Base-by-base conservation (phyloP, 2,329 filamentous ascomycete species). In the Beauveria bassiana region DNA sequence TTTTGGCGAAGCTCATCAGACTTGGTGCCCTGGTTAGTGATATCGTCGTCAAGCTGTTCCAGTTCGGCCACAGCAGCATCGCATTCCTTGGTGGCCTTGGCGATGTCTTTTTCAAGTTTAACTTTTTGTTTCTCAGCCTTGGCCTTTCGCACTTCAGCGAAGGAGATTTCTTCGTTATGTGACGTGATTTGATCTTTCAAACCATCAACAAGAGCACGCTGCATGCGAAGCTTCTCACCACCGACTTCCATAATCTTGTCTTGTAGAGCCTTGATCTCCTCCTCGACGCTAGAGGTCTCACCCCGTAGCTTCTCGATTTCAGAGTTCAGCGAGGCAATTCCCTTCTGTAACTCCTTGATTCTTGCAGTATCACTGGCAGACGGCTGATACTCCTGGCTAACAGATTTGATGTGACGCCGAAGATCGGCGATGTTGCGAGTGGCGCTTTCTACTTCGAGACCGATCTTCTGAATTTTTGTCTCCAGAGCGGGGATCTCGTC, bases 161-260 rank as follows among this genome's bases (percentile, higher is more conserved):
- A 88, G 4, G 92, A 96, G 43, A 91, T 86, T 64, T 91, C 87
- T 66, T 98, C 93, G 58, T 85, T 87, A 63, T 96, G 82, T 14
- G 87, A 85, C 53, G 88, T 80, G 61, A 98, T 92, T 71, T 96
- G 88, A 68, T 92, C 89, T 72, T 96, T 96, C 65, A 96, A 79
- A 7, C 87, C 84, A 71, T 98, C 93, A 40, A 99, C 92, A 78
- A 90, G 96, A 64, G 91, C 87, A 68, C 95, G 93, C 72, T 99
- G 93, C 20, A 88, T 85, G 61, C 95, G 88, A 20, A 99, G 85
- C 75, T 91, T 92, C 69, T 98, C 92, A 75, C 95, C 95, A 70
- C 95, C 95, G 65, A 96, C 88, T 74, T 97, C 89, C 95, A 99
- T 98, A 70, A 99, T 99, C 79, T 93, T 96, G 81, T 95, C 88